Base-by-base conservation (phyloP, 1,284 basidiomycete genomes). In the Termitomyces sp. region DNA sequence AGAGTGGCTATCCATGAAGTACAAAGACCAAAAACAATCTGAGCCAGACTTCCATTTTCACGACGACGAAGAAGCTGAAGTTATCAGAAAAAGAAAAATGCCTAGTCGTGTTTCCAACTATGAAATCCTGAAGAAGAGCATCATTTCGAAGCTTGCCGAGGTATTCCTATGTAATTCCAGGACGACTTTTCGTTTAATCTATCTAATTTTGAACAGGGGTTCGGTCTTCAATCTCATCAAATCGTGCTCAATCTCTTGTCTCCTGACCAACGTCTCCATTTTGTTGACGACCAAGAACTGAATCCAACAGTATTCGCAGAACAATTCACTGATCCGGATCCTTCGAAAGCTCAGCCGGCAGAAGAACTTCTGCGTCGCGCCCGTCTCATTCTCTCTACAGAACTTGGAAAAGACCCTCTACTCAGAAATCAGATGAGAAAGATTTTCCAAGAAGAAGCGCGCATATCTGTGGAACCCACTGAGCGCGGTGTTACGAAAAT, bases 401-500 rank as follows among this genome's bases (percentile, higher is more conserved):
- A 99, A 68, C 80, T 99, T 18, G 91, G 93, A 21, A 93, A 91
- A 63, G 95, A 99, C 66, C 97, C 96, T 8, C 74, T 93, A 16
- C 79, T 99, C 42, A 81, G 93, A 50, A 84, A 88, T 58, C 80
- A 88, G 57, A 84, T 93, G 38, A 84, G 96, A 49, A 78, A 85
- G 48, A 70, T 84, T 26, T 95, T 96, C 75, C 86, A 84, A 63
- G 74, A 78, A 7, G 81, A 87, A 57, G 95, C 90, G 4, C 73
- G 82, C n/a, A 76, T 99, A 31, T 87, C 88, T 26, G 86, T 96
- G 13, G 77, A 81, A 41, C 94, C 96, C 0, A 99, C 97, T 0
- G 95, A 97, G 49, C 84, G 87, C 50, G 97, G 97, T n/a, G 76
- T 91, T 58, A 76, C 76, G 24, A 93, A 95, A 67, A 97, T 99